Evolutionary conservation across 371 early-diverging fungal genomes (phyloP), one percentile per base, ranked within the genome.

Genomic region (Capillidium rhysosporum): DNA sequence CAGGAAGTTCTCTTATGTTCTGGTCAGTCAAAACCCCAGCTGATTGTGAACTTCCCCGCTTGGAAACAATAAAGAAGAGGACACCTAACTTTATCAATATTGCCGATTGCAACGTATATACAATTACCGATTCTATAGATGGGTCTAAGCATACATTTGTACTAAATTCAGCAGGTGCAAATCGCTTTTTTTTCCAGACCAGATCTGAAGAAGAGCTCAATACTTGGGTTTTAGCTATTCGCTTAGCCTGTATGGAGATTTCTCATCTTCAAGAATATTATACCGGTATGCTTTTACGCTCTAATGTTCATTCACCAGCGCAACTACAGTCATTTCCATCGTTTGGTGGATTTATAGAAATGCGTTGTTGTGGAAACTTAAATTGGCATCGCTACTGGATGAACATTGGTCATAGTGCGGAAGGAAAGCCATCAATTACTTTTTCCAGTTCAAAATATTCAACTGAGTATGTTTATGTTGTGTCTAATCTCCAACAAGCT

Each of bases 191-290:
- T 40, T 69, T 82, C 58, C 77, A 79, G 55, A 66, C 80, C 0
- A 63, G 69, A 23, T 69, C 73, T 57, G 65, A 69, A 46, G 56
- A 63, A 2, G 61, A 65, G 25, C 53, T 63, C 20, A 56, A 49
- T 39, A 39, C 18, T 44, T 84, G 66, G 86, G 72, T 85, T 3
- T 65, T 69, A 45, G 81, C 80, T 4, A 66, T 86, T 48, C 76
- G 86, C 7, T 65, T 88, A 28, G 73, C 82, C 18, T 75, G 79
- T 55, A 86, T 77, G 57, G 89, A 88, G 61, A 69, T 71, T 16
- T 66, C 77, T 40, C 71, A 76, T 52, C 63, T 88, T 10, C 79
- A 86, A 46, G 52, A 52, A 16, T 52, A 41, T 14, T 52, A 40
- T 25, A 56, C 60, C 58, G 49, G 49, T 48, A 65, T 63, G 40